Evolutionary conservation across 2,329 filamentous ascomycete species (phyloP), one percentile per base, ranked within the genome.

Genomic region (Calonectria pseudoturangicola): DNA sequence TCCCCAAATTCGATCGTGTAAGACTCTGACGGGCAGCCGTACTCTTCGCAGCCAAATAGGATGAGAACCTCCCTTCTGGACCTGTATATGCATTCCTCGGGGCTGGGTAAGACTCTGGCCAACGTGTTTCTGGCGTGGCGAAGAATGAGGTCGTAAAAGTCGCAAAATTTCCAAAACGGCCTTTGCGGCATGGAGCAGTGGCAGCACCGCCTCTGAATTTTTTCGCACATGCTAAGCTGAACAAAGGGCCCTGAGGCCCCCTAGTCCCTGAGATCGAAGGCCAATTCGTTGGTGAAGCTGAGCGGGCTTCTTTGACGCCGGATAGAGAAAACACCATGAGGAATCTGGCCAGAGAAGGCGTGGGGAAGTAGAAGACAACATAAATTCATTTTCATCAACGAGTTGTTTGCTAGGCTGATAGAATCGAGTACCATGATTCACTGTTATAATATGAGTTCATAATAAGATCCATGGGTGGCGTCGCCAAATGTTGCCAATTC

Each of bases 11-110:
- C n/a, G 2, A 51, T 2, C 2, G 68, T 62, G 2, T 45, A 69
- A 27, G 77, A 64, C 76, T 76, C 71, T 1, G 76, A 77, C 3
- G 33, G 36, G 15, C 75, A 78, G 16, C 76, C 66, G 3, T 56
- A 76, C 25, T 75, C 47, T 9, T 60, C 18, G 1, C 76, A 78
- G 15, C 73, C 76, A 21, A 27, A 41, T 1, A 78, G 68, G 25
- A 65, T 62, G 5, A 72, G 68, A 2, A 45, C 2, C 9, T 66
- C 43, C 15, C 3, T 47, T 25, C 25, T 47, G 9, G 41, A 4
- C 1, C 28, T 13, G 45, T 54, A 51, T 9, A 1, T 1, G 27
- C 70, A 72, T 9, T 50, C 3, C 12, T 25, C 13, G 7, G 65
- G 47, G 15, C 25, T 10, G 13, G 56, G 70, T 2, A 72, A 15